Conservation (phyloP, 1,284 basidiomycete genomes). For the Hymenochaete sp. region DNA sequence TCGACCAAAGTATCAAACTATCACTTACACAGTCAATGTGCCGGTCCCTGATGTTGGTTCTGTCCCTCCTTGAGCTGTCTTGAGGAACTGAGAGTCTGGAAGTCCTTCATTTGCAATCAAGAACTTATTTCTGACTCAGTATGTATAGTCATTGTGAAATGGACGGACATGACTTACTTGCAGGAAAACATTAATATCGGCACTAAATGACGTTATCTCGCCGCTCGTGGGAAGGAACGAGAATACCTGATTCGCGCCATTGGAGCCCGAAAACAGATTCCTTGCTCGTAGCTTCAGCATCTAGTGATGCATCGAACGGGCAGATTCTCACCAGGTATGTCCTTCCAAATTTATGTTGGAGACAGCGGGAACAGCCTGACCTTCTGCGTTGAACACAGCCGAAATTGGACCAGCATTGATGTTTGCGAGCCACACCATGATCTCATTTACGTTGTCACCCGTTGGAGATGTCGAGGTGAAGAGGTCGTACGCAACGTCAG, state of each 20-base stretch:
- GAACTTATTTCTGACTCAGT: neutral
- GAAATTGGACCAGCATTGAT: conserved; percentile 52
- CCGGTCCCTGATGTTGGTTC: conserved; percentile 48
- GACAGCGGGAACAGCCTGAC: conserved; percentile 34
- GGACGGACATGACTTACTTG: conserved; percentile 28
- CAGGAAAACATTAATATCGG: conserved; percentile 48
- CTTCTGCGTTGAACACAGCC: conserved; percentile 26
- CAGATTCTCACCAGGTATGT: conserved; percentile 35
- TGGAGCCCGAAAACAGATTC: conserved; percentile 50
- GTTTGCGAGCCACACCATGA: conserved; percentile 65
- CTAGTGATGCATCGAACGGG: neutral
- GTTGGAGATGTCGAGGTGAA: conserved; percentile 47
- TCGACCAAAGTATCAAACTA: neutral
- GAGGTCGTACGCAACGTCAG: conserved; percentile 53
- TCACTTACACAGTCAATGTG: conserved; percentile 41
- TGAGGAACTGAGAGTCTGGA: conserved; percentile 9
- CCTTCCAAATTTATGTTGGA: conserved; percentile 38
- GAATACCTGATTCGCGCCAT: conserved; percentile 53
- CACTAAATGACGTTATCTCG: conserved; percentile 36
- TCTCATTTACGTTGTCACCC: conserved; percentile 45
- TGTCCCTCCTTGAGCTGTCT: conserved; percentile 42
- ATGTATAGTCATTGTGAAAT: neutral
- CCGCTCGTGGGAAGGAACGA: conserved; percentile 49
- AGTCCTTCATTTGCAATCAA: conserved; percentile 6
- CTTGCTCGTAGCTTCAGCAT: conserved; percentile 23